phyloP scores from a whole-genome alignment of 2,329 filamentous ascomycete species.

The Ceratocystis huliohia region DNA sequence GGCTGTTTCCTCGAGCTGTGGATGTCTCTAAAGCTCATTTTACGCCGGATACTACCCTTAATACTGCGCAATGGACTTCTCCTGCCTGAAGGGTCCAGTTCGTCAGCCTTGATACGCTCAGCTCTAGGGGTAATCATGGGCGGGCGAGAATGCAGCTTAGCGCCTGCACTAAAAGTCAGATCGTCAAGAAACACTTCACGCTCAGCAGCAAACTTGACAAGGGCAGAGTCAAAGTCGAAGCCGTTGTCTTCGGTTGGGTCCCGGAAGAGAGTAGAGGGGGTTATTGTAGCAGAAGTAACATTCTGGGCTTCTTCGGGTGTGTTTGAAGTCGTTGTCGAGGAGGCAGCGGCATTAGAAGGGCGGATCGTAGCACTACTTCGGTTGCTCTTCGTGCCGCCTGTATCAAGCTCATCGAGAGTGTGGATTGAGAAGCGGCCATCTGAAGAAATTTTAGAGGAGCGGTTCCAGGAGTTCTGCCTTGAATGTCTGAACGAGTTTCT shows the following conservation, averaged over 20 bases:
- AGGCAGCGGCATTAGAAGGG: constrained; percentile 28
- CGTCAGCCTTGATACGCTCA: constrained; percentile 69
- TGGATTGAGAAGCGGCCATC: constrained; percentile 41
- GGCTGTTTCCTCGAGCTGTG: constrained; percentile 85
- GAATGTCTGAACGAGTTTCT: constrained; percentile 43
- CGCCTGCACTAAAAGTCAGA: constrained; percentile 74
- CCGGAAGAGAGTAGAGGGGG: constrained; percentile 30
- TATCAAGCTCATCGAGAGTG: constrained; percentile 46
- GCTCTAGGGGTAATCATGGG: constrained; percentile 67
- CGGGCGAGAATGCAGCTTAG: constrained; percentile 55
- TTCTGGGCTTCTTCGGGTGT: background rate
- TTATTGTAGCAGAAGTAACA: constrained; percentile 19
- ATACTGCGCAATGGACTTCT: constrained; percentile 47
- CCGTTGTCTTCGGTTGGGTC: constrained; percentile 33
- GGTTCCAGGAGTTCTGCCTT: constrained; percentile 46
- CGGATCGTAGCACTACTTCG: constrained; percentile 54
- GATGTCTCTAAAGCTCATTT: constrained; percentile 89
- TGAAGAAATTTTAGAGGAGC: constrained; percentile 42
- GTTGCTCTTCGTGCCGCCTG: constrained; percentile 44
- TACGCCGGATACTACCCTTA: constrained; percentile 78
- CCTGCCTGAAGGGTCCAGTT: constrained; percentile 41
- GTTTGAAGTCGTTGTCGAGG: constrained; percentile 20
- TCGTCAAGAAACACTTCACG: constrained; percentile 88
- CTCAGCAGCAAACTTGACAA: constrained; percentile 91
- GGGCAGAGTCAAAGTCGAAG: constrained; percentile 84